Percentiles rank a stretch among this genome's conserved stretches.
These are phyloP conservation scores for Sporothrix dimorphospora DNA, from an alignment of 2,329 filamentous ascomycete genomes.

Conservation along the genomic window DNA sequence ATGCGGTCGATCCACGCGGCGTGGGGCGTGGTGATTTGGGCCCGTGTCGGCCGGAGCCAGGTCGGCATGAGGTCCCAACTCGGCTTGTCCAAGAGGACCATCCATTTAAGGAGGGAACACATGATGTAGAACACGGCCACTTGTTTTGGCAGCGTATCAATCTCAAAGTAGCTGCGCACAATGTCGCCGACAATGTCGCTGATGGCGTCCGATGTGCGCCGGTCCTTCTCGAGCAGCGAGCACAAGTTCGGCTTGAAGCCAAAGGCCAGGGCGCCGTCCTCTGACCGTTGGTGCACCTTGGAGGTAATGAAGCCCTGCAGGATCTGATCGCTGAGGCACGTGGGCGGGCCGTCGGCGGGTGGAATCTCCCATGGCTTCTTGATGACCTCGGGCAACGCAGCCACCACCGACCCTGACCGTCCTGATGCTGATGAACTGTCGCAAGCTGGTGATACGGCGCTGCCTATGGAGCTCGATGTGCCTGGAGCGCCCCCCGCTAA, in stretches of 20 bases:
- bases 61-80: conserved; percentile 40
- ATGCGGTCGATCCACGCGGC: conserved; percentile 42
- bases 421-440: not conserved
- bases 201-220: conserved; percentile 38
- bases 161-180: conserved; percentile 40
- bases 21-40: conserved; percentile 38
- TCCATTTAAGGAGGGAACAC: conserved; percentile 41
- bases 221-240: conserved; percentile 36
- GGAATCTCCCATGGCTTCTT: conserved; percentile 36
- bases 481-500: not conserved
- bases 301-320: conserved; percentile 38
- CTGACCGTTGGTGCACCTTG: conserved; percentile 33
- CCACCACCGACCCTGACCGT: not conserved
- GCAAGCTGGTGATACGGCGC: not conserved
- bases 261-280: conserved; percentile 31
- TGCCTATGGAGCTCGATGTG: not conserved
- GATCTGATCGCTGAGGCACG: conserved; percentile 39
- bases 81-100: conserved; percentile 39
- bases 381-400: not conserved
- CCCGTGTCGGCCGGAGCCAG: conserved; percentile 39
- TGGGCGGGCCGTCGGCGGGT: conserved; percentile 36
- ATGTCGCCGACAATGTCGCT: conserved; percentile 42
- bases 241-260: conserved; percentile 36
- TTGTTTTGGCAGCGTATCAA: conserved; percentile 39
- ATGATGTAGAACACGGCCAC: conserved; percentile 41